These are phyloP conservation scores for Pythium diclinum DNA, from an alignment of 352 stramenopile species.

Conservation along the genomic window DNA sequence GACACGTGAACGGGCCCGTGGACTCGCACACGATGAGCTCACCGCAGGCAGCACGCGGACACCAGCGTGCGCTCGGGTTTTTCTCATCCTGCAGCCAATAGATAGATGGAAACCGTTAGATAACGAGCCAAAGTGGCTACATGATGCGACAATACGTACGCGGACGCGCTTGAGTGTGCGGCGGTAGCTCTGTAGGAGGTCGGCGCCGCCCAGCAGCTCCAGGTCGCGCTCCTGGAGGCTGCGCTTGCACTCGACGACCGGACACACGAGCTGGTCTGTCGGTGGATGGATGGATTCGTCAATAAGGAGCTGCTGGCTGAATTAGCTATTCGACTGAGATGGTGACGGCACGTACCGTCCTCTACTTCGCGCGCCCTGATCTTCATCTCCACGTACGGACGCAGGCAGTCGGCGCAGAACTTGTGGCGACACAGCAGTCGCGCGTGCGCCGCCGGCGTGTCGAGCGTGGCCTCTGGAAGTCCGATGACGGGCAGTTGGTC, in stretches of 20 bases:
- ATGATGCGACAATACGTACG: slow-evolving; percentile 28
- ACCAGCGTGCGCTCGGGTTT: slow-evolving; percentile 72
- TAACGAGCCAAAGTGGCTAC: not conserved
- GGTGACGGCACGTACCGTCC: slow-evolving; percentile 33
- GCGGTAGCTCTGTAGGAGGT: slow-evolving; percentile 30
- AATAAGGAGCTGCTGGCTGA: no score
- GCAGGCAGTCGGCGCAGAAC: slow-evolving; percentile 54
- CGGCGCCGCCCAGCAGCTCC: slow-evolving; percentile 26
- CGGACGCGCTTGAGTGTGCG: slow-evolving; percentile 47
- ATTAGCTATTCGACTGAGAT: no score
- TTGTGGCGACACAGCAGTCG: slow-evolving; percentile 57
- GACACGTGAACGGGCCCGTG: slow-evolving; percentile 53
- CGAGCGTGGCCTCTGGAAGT: slow-evolving; percentile 31
- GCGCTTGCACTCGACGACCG: slow-evolving; percentile 47
- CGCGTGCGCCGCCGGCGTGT: slow-evolving; percentile 27
- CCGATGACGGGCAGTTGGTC: slow-evolving; percentile 47
- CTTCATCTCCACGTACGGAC: slow-evolving; percentile 57
- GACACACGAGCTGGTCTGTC: slow-evolving; percentile 59
- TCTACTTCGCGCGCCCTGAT: slow-evolving; percentile 57
- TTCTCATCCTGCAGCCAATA: slow-evolving; percentile 50
- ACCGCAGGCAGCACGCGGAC: slow-evolving; percentile 48
- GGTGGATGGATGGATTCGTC: no score
- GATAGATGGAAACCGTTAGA: not conserved
- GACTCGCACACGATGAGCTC: slow-evolving; percentile 64
- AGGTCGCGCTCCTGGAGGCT: slow-evolving; percentile 41